Evolutionary conservation across 2,329 filamentous ascomycete species (phyloP), one percentile per base, ranked within the genome.

Genomic region (Aspergillus novoparasiticus): DNA sequence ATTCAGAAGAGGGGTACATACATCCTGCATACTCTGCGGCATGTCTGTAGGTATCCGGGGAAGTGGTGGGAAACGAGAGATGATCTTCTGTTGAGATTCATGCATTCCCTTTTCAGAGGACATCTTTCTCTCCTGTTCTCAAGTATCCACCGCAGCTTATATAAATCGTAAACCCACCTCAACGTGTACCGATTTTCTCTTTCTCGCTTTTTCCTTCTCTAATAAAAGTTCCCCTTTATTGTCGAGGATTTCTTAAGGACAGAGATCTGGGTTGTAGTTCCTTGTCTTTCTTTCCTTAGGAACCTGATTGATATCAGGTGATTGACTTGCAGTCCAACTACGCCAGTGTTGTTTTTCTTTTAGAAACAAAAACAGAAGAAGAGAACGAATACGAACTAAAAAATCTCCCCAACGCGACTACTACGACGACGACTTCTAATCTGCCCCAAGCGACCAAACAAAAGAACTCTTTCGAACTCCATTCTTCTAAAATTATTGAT

Each of bases 291-390:
- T 28, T 28, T n/a, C 14, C 14, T 43, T 21, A 43, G 6, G 19
- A 19, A 41, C 39, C 39, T 9, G 48, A n/a, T 51, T 51, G 48
- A 30, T 51, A 51, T 51, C 48, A 51, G 48, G 48, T 51, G 48
- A 51, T 51, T 32, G 21, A 51, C 9, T 21, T 51, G 39, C 16
- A 41, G 39, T 19, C 28, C 16, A 28, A 16, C 14, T 10, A 4
- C 11, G 11, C 10, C n/a, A 23, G n/a, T 46, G 4, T 14, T 28
- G 2, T 51, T 34, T n/a, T 32, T 26, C 28, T 26, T 8, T 48
- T 45, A 26, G 10, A 14, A 50, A 34, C 32, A 14, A 41, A 45
- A 45, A 58, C 41, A 64, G 68, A 55, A 30, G 28, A 23, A 53
- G 11, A 34, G 19, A 54, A 36, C 28, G 32, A 36, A 55, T 30